These are phyloP conservation scores for Pholiota molesta DNA, from an alignment of 768 basidiomycete genomes.

Conservation along the genomic window DNA sequence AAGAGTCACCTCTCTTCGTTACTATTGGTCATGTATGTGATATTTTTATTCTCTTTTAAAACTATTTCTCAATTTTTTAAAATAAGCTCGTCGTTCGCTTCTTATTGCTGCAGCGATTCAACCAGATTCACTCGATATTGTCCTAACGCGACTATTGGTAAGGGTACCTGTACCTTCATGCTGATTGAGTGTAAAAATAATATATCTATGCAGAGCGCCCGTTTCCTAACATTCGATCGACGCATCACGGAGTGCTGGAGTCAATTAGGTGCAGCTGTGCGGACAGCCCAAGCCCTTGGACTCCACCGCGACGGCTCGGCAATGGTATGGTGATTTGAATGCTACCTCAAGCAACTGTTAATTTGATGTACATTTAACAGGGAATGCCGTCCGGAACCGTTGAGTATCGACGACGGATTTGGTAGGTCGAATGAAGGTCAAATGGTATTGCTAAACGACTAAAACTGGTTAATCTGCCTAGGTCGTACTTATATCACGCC, in stretches of 20 bases:
- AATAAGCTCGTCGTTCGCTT: conserved; percentile 78
- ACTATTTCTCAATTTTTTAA: conserved; percentile 18
- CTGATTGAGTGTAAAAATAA: background rate
- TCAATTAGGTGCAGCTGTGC: conserved; percentile 88
- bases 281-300: conserved; percentile 93
- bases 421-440: conserved; percentile 48
- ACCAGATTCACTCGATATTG: conserved; percentile 89
- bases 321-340: conserved; percentile 52
- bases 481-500: conserved; percentile 92
- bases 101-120: conserved; percentile 93
- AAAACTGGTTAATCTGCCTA: conserved; percentile 8
- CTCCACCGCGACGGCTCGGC: conserved; percentile 87
- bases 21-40: conserved; percentile 93
- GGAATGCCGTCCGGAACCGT: conserved; percentile 74
- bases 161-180: conserved; percentile 28
- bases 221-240: conserved; percentile 71
- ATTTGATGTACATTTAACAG: conserved; percentile 36
- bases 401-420: conserved; percentile 89
- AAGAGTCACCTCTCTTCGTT: conserved; percentile 81
- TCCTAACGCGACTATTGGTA: conserved; percentile 89
- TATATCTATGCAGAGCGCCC: conserved; percentile 44
- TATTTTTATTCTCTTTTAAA: background rate
- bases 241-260: conserved; percentile 97
- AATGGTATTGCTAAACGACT: background rate
- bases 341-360: background rate